Evolutionary conservation across 208 protist genomes (phyloP), one percentile per base, ranked within the genome.

Genomic region (Trypanosoma platydactyli): DNA sequence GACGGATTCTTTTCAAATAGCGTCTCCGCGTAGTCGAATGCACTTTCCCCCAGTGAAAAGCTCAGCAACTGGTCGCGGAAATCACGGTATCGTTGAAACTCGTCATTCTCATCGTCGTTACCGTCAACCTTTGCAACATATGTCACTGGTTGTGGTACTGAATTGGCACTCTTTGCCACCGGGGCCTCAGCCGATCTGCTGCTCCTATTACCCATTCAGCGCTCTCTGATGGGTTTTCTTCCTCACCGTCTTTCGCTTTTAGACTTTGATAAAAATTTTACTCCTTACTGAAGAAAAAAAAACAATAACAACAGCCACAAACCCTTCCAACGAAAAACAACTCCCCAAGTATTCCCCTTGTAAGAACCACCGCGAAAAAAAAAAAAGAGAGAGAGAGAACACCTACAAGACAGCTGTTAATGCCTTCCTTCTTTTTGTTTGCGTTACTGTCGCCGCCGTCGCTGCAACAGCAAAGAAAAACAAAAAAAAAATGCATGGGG

Each of bases 61-160:
- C 72, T 77, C 5, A 94, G 66, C 38, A 94, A 79, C 65, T 90
- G 57, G 48, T 94, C 80, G 38, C 89, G 84, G 58, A 94, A 94
- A 13, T 80, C n/a, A 22, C 63, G 74, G 62, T 91, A 94, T 11
- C 71, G 11, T 5, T 57, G 20, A 25, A 81, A 82, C 11, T 87
- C 72, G 25, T 61, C 54, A 50, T 40, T 24, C 6, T 33, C 22
- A 50, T 44, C 46, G 24, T 18, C 40, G 5, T 59, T 61, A 9
- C 30, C 30, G 33, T 64, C 54, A 2, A 20, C 12, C 63, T 64
- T 42, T 29, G 20, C 20, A 64, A 55, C 6, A 56, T 46, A 29
- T 13, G 57, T 3, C 25, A 20, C 9, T 16, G 20, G n/a, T 9
- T 5, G 66, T 51, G 52, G 62, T 63, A 45, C 5, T 0, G 4